A percentile compares a stretch with the other conserved stretches of the same genome.
phyloP scores from a whole-genome alignment of 1,284 basidiomycete genomes.

The Dichomitus squalens region DNA sequence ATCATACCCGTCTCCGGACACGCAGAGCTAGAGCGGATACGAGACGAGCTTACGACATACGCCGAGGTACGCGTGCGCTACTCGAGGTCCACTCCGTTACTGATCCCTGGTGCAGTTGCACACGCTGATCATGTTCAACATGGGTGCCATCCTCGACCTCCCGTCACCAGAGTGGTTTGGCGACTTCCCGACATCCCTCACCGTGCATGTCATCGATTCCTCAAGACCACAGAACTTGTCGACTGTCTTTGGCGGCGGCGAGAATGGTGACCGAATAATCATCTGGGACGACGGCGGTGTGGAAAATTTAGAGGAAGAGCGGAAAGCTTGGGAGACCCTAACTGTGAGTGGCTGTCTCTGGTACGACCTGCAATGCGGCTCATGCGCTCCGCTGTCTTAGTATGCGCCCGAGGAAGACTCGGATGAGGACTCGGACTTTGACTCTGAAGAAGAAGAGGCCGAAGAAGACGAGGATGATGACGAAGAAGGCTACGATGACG shows the following conservation, averaged over 20 bases:
- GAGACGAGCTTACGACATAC: slow-evolving; percentile 69
- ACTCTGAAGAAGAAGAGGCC: slow-evolving; percentile 33
- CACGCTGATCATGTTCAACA: slow-evolving; percentile 90
- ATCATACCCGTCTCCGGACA: slow-evolving; percentile 93
- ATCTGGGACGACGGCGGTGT: slow-evolving; percentile 92
- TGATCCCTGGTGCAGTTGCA: slow-evolving; percentile 61
- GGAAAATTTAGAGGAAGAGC: slow-evolving; percentile 62
- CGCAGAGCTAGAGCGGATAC: slow-evolving; percentile 67
- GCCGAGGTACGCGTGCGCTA: slow-evolving; percentile 59
- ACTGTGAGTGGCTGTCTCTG: slow-evolving; percentile 52
- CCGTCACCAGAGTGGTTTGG: slow-evolving; percentile 77
- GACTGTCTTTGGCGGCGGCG: slow-evolving; percentile 81
- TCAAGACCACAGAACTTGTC: slow-evolving; percentile 89
- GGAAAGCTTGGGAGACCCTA: slow-evolving; percentile 78
- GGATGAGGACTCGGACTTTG: slow-evolving; percentile 59
- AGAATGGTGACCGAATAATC: slow-evolving; percentile 70
- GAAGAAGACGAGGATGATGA: slow-evolving; percentile 45
- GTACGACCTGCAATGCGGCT: not conserved
- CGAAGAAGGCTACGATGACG: slow-evolving; percentile 45
- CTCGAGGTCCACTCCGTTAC: not conserved
- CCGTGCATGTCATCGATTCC: slow-evolving; percentile 94
- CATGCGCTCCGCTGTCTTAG: slow-evolving; percentile 37
- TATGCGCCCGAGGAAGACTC: slow-evolving; percentile 75
- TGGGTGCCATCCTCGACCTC: slow-evolving; percentile 89
- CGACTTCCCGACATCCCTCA: slow-evolving; percentile 58